Conservation (phyloP, 129 eudicot species). For the Saussurea involucrata region DNA sequence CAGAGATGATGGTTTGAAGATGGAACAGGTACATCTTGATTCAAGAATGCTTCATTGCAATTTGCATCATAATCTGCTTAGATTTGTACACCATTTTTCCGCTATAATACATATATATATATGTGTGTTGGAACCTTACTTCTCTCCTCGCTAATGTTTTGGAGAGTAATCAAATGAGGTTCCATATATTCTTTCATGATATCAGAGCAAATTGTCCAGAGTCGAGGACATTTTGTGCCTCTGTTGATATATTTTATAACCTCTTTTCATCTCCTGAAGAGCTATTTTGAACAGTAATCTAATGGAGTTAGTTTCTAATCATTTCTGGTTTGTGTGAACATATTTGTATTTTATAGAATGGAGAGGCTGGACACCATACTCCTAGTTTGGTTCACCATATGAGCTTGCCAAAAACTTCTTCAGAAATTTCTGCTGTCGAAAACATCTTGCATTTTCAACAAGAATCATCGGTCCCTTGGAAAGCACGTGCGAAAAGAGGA, state of each 20-base stretch:
- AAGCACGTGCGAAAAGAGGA: slow-evolving; percentile 87
- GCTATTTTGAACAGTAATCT: background rate
- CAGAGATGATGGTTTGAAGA: slow-evolving; percentile 54
- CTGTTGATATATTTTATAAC: background rate
- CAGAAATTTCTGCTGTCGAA: slow-evolving; percentile 57
- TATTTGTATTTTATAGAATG: slow-evolving; percentile 40
- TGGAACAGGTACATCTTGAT: slow-evolving; percentile 49
- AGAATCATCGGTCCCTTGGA: slow-evolving; percentile 61
- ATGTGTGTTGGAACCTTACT: background rate
- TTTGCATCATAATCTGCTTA: background rate
- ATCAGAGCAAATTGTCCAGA: background rate
- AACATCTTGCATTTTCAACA: slow-evolving; percentile 67
- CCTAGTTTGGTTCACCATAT: slow-evolving; percentile 67
- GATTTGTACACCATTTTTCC: background rate
- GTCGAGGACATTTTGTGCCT: background rate
- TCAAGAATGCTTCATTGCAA: slow-evolving; percentile 4
- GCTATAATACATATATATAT: too few species aligned
- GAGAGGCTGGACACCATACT: slow-evolving; percentile 36
- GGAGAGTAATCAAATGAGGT: background rate
- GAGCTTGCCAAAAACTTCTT: slow-evolving; percentile 72
- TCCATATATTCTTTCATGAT: background rate
- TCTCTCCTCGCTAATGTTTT: too few species aligned
- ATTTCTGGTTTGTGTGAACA: background rate
- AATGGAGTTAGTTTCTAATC: background rate
- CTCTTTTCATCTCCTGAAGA: background rate